phyloP scores from a whole-genome alignment of 1,284 basidiomycete species.

The Ceratobasidium theobromae region DNA sequence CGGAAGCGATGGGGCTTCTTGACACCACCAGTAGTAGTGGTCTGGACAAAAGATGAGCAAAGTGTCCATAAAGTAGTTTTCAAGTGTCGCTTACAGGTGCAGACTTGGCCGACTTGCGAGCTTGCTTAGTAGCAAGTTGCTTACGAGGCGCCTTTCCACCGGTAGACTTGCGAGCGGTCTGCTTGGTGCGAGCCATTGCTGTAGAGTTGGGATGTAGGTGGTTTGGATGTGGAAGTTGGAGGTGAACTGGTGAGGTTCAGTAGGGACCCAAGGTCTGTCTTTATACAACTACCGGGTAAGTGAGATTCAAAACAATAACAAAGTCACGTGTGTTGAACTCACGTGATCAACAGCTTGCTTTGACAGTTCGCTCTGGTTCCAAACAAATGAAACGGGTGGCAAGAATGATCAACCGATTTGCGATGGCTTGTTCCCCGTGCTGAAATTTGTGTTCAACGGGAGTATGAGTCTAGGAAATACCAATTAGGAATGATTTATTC shows the following conservation, averaged over 20 bases:
- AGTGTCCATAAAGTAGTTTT: neutral
- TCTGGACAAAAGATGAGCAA: constrained; percentile 43
- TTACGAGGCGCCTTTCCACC: constrained; percentile 57
- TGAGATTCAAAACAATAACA: constrained; percentile 8
- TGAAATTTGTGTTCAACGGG: too few species aligned
- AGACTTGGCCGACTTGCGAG: constrained; percentile 40
- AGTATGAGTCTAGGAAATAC: too few species aligned
- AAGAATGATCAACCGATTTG: too few species aligned
- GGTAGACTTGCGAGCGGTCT: constrained; percentile 67
- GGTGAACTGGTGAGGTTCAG: neutral
- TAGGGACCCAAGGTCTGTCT: neutral
- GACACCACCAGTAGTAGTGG: constrained; percentile 56
- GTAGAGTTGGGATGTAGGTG: constrained; percentile 1
- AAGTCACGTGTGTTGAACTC: neutral
- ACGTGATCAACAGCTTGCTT: too few species aligned
- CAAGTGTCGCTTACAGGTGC: constrained; percentile 22
- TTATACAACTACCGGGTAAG: constrained; percentile 7
- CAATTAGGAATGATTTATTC: too few species aligned
- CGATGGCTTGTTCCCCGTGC: too few species aligned
- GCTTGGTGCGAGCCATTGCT: constrained; percentile 51
- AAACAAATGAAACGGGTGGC: too few species aligned
- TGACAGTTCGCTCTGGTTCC: too few species aligned
- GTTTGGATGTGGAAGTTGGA: neutral
- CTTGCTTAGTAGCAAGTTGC: constrained; percentile 47
- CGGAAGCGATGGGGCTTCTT: constrained; percentile 63